Conservation (phyloP, 2,329 filamentous ascomycete species). For the Aspergillus persii region DNA sequence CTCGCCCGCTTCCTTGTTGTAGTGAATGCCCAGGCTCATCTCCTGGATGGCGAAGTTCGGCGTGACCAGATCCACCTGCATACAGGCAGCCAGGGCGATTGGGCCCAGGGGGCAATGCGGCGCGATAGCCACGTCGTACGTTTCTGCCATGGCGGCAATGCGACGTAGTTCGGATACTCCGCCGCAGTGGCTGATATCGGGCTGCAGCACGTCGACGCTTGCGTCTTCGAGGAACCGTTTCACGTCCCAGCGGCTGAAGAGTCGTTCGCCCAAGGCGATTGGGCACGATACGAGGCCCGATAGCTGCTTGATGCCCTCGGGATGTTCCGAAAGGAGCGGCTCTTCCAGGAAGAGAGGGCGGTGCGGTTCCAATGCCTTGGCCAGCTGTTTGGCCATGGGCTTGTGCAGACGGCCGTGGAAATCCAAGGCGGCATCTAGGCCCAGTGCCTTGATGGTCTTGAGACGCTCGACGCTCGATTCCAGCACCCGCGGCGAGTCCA, state of each 20-base stretch:
- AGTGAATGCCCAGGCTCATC: slow-evolving; percentile 78
- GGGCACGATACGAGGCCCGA: slow-evolving; percentile 58
- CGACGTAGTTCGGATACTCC: slow-evolving; percentile 70
- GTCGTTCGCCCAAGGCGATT: slow-evolving; percentile 69
- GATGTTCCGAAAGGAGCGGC: slow-evolving; percentile 67
- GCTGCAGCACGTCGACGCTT: slow-evolving; percentile 70
- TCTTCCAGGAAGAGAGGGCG: slow-evolving; percentile 75
- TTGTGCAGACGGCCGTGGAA: slow-evolving; percentile 76
- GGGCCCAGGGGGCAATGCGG: slow-evolving; percentile 73
- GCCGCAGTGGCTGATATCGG: slow-evolving; percentile 69
- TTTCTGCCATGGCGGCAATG: slow-evolving; percentile 69
- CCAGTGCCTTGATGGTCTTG: slow-evolving; percentile 65
- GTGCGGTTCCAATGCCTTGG: slow-evolving; percentile 64
- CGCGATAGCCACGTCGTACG: slow-evolving; percentile 70
- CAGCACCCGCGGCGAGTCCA: slow-evolving; percentile 67
- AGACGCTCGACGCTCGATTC: slow-evolving; percentile 65
- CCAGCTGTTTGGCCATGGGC: slow-evolving; percentile 78
- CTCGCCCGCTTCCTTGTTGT: slow-evolving; percentile 62
- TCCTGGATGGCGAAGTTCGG: slow-evolving; percentile 72
- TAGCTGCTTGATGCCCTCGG: slow-evolving; percentile 63
- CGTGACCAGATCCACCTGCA: slow-evolving; percentile 62
- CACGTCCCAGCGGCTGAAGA: slow-evolving; percentile 72
- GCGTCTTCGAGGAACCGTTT: slow-evolving; percentile 68
- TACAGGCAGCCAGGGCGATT: slow-evolving; percentile 67
- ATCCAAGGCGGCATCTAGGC: slow-evolving; percentile 71